Percentiles rank a stretch among this genome's conserved stretches.
Evolutionary conservation across 768 basidiomycete species (phyloP).

Genomic region (Calocybe indica): DNA sequence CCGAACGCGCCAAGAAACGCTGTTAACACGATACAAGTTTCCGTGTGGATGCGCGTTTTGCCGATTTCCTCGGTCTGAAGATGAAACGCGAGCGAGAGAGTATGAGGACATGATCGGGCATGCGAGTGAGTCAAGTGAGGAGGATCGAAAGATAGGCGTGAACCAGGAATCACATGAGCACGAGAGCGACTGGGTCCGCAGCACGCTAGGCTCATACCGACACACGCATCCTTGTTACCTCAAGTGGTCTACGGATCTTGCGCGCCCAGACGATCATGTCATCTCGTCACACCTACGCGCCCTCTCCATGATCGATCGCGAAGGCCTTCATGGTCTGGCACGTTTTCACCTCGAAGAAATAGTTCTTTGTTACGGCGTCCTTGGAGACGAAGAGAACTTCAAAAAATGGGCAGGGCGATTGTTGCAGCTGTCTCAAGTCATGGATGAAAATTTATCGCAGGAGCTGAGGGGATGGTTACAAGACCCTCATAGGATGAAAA

Average conservation of each 20-base stretch:
- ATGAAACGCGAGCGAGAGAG: not conserved
- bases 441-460: conserved; percentile 18
- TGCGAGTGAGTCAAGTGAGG: too few relatives aligned
- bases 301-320: conserved; percentile 32
- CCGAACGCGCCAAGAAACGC: conserved; percentile 23
- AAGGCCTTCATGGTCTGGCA: conserved; percentile 35
- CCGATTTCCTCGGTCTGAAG: conserved; percentile 11
- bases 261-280: conserved; percentile 32
- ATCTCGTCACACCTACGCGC: conserved; percentile 31
- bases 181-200: conserved; percentile 26
- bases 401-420: conserved; percentile 27
- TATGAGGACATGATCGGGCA: too few relatives aligned
- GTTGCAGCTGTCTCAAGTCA: conserved; percentile 17
- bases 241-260: conserved; percentile 38
- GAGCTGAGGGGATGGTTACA: conserved; percentile 24
- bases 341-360: conserved; percentile 37
- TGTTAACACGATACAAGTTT: conserved; percentile 35
- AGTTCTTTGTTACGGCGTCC: conserved; percentile 32
- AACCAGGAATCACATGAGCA: conserved; percentile 1
- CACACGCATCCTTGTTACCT: conserved; percentile 29
- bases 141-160: too few relatives aligned
- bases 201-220: conserved; percentile 26
- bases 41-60: conserved; percentile 35
- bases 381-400: conserved; percentile 31
- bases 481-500: conserved; percentile 23